Evolutionary conservation across 371 early-diverging fungal genomes (phyloP), one percentile per base, ranked within the genome.

Genomic region (Zancudomyces culisetae): DNA sequence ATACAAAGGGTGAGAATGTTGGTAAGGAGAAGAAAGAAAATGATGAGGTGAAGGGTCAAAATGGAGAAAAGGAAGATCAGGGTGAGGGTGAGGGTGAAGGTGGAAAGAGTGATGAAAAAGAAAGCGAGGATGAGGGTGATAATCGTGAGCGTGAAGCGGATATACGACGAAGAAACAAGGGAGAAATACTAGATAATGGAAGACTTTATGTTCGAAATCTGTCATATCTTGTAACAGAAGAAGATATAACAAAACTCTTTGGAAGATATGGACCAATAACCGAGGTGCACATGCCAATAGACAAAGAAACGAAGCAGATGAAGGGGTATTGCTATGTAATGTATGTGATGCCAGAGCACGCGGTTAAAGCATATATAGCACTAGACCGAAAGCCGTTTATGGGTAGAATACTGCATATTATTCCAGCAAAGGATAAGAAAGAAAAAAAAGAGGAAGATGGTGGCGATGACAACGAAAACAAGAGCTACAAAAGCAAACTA

Each of bases 201-300:
- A 81, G 98, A 21, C 70, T 97, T 35, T 91, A 88, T 72, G 78
- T 95, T 42, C 78, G 85, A 52, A 95, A 95, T 61, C 71, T 97
- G 26, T 71, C 94, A 12, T 97, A 87, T 68, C 69, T 83, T 35
- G 83, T 87, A 56, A 86, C 90, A 0, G 85, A 83, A 52, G 79
- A 83, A 3, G 94, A 95, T 50, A 68, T 97, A 27, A 74, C 78
- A 50, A 66, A 69, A 19, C 55, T 77, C 21, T 95, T 95, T 60
- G 75, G 75, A 41, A 70, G 69, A 57, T 91, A 80, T 63, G 98
- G 98, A 3, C 87, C 89, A 0, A 61, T 97, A 10, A 79, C 91
- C 1, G 96, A 94, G 66, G 78, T 89, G 26, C 92, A 94, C 67
- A 79, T 96, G 72, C 91, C 97, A 13, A 82, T 97, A 48, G 77